Base-by-base conservation (phyloP, 164 flowering plant species). In the Umbilicus rupestris region DNA sequence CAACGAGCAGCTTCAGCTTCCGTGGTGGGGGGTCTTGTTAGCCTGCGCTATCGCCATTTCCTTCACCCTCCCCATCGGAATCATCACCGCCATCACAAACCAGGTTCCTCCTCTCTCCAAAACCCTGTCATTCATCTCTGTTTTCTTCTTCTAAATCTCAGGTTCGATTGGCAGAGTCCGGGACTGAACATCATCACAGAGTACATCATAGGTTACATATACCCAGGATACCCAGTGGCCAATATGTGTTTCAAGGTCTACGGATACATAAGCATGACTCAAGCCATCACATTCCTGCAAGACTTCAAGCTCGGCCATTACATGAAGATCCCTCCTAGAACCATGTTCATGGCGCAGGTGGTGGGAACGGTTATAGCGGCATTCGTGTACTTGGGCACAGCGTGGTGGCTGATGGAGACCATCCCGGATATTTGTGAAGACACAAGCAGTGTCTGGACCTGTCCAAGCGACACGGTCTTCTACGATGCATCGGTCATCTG, bases 261-360 rank as follows among this genome's bases (percentile, higher is more conserved):
- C 62, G 95, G 96, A 0, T 84, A 87, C 76, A 84, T 90, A 33
- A 92, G 96, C 66, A 88, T 85, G 87, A 75, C 77, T 11, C 98
- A 90, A 68, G 96, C 90, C 33, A 39, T 89, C 50, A 80, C 92
- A 6, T 92, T 89, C 78, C 75, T 90, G 24, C 89, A 83, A 77
- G 95, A 92, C 75, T 89, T 92, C 82, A 90, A 92, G 76, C 87
- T 92, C n/a, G 96, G 96, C 3, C 98, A 88, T 73, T 92, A 90
- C 83, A 89, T 92, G 98, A 92, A 92, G 74, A 88, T 92, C 26
- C 98, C 98, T 67, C 96, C 98, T 0, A 75, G 89, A 76, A 76
- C 86, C 14, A 88, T 92, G 95, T 92, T 88, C 81, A 87, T 85
- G 89, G 93, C 92, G 46, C 96, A 89, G 90, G 76, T 87, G 4